Conservation (phyloP, 345 rosid species). For the Eucalyptus cloeziana region DNA sequence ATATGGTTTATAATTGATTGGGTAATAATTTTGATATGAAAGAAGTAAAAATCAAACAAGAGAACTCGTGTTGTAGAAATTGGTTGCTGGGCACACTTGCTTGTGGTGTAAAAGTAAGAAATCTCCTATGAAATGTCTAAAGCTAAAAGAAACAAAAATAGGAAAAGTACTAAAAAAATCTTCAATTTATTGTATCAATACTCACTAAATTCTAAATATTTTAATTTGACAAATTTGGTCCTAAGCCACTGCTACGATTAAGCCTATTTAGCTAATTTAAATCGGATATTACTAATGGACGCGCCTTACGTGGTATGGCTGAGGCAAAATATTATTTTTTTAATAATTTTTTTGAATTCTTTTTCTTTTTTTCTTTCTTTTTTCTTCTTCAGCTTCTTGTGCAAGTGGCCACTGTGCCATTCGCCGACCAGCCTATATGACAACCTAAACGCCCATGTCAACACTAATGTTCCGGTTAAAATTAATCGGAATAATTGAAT, state of each 20-base stretch:
- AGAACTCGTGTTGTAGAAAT: background rate
- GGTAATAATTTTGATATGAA: no score
- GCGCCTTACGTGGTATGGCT: fast-evolving
- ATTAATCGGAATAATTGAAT: fast-evolving
- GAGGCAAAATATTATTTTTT: no score
- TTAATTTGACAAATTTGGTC: no score
- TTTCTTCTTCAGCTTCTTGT: no score
- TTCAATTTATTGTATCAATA: no score
- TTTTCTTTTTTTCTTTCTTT: no score
- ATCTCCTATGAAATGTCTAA: background rate
- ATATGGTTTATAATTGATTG: fast-evolving
- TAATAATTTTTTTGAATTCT: no score
- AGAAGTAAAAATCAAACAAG: background rate
- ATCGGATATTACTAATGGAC: fast-evolving
- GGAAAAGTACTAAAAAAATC: background rate
- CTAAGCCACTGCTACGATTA: fast-evolving
- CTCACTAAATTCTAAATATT: no score
- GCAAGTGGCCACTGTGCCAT: fast-evolving
- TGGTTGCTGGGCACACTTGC: background rate
- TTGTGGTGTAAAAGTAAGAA: background rate
- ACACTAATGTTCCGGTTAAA: fast-evolving
- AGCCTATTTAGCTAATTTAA: fast-evolving
- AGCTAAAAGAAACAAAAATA: no score
- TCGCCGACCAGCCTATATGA: fast-evolving
- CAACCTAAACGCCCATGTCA: fast-evolving